Evolutionary conservation across 1,284 basidiomycete genomes (phyloP).

Genomic region (Earliella scabrosa): DNA sequence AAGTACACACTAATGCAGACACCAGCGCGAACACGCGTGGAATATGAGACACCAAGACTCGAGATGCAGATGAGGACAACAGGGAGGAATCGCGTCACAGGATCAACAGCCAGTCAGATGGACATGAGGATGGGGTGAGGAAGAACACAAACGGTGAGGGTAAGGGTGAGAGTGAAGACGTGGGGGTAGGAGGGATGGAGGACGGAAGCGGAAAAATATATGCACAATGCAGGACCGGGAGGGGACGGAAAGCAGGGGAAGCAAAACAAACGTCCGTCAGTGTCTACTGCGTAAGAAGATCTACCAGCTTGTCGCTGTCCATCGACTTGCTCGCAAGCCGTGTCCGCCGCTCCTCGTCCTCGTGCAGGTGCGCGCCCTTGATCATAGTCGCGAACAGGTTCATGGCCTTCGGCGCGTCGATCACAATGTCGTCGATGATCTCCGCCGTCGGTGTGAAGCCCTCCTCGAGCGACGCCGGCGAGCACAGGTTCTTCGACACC

Average conservation of each 20-base stretch:
- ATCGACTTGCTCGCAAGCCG: constrained; percentile 62
- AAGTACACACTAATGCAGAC: constrained; percentile 29
- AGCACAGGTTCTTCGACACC: constrained; percentile 57
- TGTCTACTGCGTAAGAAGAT: constrained; percentile 54
- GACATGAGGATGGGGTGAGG: neutral
- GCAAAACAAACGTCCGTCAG: constrained; percentile 27
- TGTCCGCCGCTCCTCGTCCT: constrained; percentile 60
- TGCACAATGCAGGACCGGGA: constrained; percentile 15
- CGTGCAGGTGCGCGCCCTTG: constrained; percentile 64
- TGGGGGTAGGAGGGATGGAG: neutral
- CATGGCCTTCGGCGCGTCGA: constrained; percentile 90
- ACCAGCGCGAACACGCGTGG: constrained; percentile 25
- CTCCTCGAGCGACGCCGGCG: constrained; percentile 59
- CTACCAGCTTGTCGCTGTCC: constrained; percentile 62
- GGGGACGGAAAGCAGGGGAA: constrained; percentile 15
- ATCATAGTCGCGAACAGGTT: constrained; percentile 77
- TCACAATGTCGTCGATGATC: constrained; percentile 83
- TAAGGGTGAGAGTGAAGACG: no score
- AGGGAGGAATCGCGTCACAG: constrained; percentile 14
- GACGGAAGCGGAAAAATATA: constrained; percentile 2
- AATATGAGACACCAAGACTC: constrained; percentile 26
- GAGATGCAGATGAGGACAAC: constrained; percentile 21
- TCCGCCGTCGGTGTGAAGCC: constrained; percentile 74
- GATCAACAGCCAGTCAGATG: constrained; percentile 8
- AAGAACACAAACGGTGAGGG: no score